Evolutionary conservation across 495 filamentous ascomycete genomes (phyloP), one percentile per base, ranked within the genome.

Genomic region (Viridothelium virens): DNA sequence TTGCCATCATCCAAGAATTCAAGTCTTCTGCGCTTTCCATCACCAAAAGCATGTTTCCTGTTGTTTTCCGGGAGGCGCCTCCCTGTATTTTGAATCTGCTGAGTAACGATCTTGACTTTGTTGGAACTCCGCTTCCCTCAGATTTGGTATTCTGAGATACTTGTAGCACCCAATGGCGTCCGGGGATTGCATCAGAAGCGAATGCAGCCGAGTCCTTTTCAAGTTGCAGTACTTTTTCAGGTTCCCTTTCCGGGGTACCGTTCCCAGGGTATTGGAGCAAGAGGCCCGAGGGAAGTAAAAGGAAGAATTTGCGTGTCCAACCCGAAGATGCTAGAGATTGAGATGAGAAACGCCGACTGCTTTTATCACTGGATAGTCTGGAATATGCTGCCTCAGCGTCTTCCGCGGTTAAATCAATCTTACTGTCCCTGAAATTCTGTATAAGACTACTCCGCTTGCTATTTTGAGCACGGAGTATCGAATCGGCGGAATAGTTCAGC

Each of bases 81-180:
- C 76, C 77, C 64, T 86, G 82, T 38, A 92, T 85, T 4, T 89
- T 84, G 61, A 96, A 80, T 61, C 88, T 86, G 11, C 87, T 86
- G 46, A 92, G 78, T 16, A 93, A 77, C n/a, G 86, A 87, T 65
- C 83, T 83, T 2, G 86, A 81, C 2, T 77, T 73, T 11, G 79
- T 68, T 5, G 53, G 25, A 80, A 77, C 6, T 68, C 68, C n/a
- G 75, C 74, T 82, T 33, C 78, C 75, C 38, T 94, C 88, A 10
- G 85, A 80, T 25, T 87, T 84, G 4, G 82, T 83, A 25, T 83
- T 81, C 61, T 92, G 88, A n/a, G 89, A 91, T 14, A 97, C 84
- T 71, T 97, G 94, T 62, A 98, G 72, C 2, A 98, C 94, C 85
- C 88, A 96, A 69, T 93, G 94, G 67, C 87, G 88, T 34, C 94